phyloP scores from a whole-genome alignment of 352 stramenopile species.

The Plasmopara muralis region DNA sequence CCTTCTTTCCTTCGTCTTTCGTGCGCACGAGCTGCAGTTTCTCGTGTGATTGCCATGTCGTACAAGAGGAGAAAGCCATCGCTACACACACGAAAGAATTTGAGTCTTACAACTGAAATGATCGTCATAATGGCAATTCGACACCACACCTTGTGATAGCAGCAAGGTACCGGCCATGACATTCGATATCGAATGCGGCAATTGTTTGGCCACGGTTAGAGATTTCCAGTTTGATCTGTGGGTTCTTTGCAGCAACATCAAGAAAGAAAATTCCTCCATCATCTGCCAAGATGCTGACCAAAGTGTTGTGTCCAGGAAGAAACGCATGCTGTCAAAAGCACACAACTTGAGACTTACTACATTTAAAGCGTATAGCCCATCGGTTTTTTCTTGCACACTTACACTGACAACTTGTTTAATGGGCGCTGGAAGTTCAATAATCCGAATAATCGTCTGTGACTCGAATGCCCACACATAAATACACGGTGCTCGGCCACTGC shows the following conservation, averaged over 20 bases:
- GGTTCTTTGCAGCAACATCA: conserved; percentile 53
- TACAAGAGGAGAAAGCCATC: conserved; percentile 76
- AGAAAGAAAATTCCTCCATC: conserved; percentile 70
- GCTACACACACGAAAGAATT: conserved; percentile 20
- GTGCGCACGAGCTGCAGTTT: conserved; percentile 43
- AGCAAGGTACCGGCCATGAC: conserved; percentile 60
- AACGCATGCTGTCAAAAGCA: conserved; percentile 48
- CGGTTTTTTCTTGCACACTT: conserved; percentile 1
- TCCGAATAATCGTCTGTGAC: conserved; percentile 76
- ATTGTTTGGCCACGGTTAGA: conserved; percentile 45
- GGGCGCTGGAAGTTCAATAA: conserved; percentile 73
- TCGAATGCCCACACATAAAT: conserved; percentile 84
- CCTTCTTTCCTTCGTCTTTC: conserved; percentile 34
- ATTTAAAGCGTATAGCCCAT: background rate
- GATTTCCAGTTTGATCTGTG: conserved; percentile 74
- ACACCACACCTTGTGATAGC: conserved; percentile 48
- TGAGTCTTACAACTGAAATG: background rate
- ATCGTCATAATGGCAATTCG: background rate
- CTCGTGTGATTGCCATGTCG: conserved; percentile 67
- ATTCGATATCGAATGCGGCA: conserved; percentile 62
- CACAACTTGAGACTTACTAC: background rate
- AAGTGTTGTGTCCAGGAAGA: conserved; percentile 45
- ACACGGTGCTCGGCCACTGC: conserved; percentile 60
- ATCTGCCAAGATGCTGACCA: conserved; percentile 61
- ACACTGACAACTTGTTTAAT: conserved; percentile 64